Conservation (phyloP, 768 basidiomycete species). For the Pleurotus salmoneostramineus region DNA sequence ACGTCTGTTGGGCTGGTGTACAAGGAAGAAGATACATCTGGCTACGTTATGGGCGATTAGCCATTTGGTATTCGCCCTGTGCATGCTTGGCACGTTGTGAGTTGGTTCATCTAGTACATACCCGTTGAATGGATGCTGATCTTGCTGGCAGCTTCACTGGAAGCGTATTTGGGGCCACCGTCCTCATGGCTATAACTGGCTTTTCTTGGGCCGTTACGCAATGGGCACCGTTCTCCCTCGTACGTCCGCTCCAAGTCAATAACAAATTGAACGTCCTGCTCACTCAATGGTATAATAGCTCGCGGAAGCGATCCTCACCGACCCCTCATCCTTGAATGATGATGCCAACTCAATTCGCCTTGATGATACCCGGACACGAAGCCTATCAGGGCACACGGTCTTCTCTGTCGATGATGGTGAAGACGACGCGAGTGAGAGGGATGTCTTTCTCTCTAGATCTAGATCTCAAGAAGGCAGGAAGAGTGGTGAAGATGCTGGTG, state of each 20-base stretch:
- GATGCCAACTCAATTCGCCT: conserved; percentile 37
- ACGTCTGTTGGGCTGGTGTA: conserved; percentile 21
- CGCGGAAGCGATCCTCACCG: conserved; percentile 80
- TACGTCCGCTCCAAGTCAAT: conserved; percentile 28
- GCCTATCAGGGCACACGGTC: background rate
- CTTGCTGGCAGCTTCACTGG: conserved; percentile 54
- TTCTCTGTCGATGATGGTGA: conserved; percentile 6
- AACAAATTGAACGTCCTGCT: no score
- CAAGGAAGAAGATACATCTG: conserved; percentile 54
- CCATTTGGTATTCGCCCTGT: conserved; percentile 66
- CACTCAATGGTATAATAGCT: conserved; percentile 39
- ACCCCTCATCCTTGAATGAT: conserved; percentile 33
- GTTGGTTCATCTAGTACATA: conserved; percentile 17
- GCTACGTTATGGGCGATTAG: conserved; percentile 75
- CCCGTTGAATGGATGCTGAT: no score
- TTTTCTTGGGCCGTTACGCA: conserved; percentile 91
- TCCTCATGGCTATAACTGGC: conserved; percentile 75
- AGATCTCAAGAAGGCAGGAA: conserved; percentile 20
- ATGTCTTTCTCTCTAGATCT: conserved; percentile 18
- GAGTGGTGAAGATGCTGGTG: conserved; percentile 13
- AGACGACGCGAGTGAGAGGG: conserved; percentile 23
- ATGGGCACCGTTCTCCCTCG: conserved; percentile 92
- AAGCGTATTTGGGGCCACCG: conserved; percentile 65
- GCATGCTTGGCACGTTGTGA: conserved; percentile 84
- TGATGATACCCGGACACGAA: conserved; percentile 37